A percentile compares a stretch with the other conserved stretches of the same genome.
Conservation (phyloP, 2,329 filamentous ascomycete genomes). For the Akanthomyces uredinophilus region DNA sequence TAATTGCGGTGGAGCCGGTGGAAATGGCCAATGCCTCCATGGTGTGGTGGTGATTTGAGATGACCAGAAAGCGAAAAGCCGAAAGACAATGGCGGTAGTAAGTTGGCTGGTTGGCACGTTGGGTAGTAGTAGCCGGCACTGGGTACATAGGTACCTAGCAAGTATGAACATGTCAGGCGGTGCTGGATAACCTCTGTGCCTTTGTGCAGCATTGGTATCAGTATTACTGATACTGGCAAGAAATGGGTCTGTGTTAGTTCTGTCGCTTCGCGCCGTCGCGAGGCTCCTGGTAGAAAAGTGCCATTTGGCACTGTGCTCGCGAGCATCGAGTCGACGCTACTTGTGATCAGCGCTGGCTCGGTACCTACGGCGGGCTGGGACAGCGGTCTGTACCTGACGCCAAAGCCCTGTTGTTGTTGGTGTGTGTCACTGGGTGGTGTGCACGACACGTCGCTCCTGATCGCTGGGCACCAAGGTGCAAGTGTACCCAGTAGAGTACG, state of each 20-base stretch:
- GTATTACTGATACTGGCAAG: background rate
- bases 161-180: background rate
- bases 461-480: background rate
- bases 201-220: no score
- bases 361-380: background rate
- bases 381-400: no score
- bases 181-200: background rate
- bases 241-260: background rate
- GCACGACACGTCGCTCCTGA: background rate
- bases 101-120: no score
- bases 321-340: background rate
- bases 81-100: background rate
- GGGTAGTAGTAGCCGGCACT: no score
- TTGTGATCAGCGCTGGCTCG: background rate
- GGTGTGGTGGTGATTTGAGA: background rate
- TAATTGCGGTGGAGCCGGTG: slow-evolving; percentile 13
- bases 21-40: background rate
- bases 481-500: background rate
- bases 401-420: no score
- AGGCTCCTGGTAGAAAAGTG: background rate
- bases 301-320: background rate
- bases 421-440: background rate
- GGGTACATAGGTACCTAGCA: background rate
- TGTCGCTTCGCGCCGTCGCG: background rate
- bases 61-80: background rate